phyloP scores from a whole-genome alignment of 2,329 filamentous ascomycete species.

The Penicillium sp. region DNA sequence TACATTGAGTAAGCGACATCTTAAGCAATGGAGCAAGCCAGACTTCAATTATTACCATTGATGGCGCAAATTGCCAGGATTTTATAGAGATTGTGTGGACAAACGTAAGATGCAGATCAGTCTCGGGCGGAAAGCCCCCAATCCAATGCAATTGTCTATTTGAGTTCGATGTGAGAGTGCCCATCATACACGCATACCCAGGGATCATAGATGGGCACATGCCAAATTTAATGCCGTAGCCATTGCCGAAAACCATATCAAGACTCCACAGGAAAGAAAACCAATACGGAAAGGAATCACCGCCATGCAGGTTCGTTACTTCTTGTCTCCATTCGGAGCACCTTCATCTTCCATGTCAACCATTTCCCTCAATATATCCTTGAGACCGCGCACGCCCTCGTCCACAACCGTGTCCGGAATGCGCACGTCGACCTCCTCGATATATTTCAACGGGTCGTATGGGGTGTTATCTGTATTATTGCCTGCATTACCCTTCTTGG shows the following conservation, averaged over 20 bases:
- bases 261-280: constrained; percentile 13
- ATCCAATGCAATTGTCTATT: constrained; percentile 22
- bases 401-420: constrained; percentile 51
- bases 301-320: constrained; percentile 23
- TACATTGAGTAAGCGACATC: no score
- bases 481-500: constrained; percentile 19
- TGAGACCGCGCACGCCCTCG: constrained; percentile 51
- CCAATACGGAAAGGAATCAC: constrained; percentile 5
- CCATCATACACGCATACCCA: constrained; percentile 17
- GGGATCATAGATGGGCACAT: constrained; percentile 14
- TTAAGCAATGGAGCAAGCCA: neutral
- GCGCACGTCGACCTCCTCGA: constrained; percentile 45
- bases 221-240: constrained; percentile 13
- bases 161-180: constrained; percentile 13
- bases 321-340: constrained; percentile 21
- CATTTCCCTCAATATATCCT: constrained; percentile 52
- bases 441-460: constrained; percentile 26
- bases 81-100: neutral
- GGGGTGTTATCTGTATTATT: constrained; percentile 22
- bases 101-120: neutral
- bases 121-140: neutral
- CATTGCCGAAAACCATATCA: constrained; percentile 13
- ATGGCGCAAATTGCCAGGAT: neutral
- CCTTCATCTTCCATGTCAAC: constrained; percentile 46
- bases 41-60: neutral